phyloP scores from a whole-genome alignment of 1,139 yeast genomes.

The Suhomyces wounanorum region DNA sequence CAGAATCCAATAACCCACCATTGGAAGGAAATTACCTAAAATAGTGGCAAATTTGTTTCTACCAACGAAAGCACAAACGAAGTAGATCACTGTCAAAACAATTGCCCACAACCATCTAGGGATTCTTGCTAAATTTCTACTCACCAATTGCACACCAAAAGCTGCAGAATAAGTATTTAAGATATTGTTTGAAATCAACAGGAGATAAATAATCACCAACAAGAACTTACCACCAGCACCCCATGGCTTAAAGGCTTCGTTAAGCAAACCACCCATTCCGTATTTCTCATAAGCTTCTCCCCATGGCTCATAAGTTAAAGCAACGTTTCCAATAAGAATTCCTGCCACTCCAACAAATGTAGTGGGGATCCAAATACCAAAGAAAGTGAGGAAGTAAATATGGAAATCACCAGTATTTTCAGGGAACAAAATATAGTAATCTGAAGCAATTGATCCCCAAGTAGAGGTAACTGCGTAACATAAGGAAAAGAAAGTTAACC shows the following conservation, averaged over 20 bases:
- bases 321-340: conserved; percentile 68
- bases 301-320: conserved; percentile 65
- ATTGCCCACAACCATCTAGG: conserved; percentile 85
- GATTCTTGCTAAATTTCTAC: conserved; percentile 57
- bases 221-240: conserved; percentile 77
- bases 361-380: conserved; percentile 73
- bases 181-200: conserved; percentile 78
- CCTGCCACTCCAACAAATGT: conserved; percentile 78
- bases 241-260: conserved; percentile 73
- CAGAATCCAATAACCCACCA: conserved; percentile 93
- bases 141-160: conserved; percentile 73
- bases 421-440: conserved; percentile 82
- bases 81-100: conserved; percentile 61
- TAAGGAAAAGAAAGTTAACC: conserved; percentile 73
- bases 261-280: conserved; percentile 81
- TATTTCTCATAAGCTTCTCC: conserved; percentile 51
- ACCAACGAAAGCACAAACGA: conserved; percentile 76
- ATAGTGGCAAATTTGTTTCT: conserved; percentile 73
- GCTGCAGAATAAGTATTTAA: conserved; percentile 85
- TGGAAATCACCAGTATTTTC: conserved; percentile 63
- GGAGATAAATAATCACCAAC: conserved; percentile 65
- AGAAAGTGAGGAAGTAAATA: conserved; percentile 62
- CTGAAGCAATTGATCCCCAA: conserved; percentile 89
- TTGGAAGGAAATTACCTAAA: conserved; percentile 85
- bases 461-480: conserved; percentile 82